Conservation (phyloP, 805 yeast genomes). For the Candida berthetii region DNA sequence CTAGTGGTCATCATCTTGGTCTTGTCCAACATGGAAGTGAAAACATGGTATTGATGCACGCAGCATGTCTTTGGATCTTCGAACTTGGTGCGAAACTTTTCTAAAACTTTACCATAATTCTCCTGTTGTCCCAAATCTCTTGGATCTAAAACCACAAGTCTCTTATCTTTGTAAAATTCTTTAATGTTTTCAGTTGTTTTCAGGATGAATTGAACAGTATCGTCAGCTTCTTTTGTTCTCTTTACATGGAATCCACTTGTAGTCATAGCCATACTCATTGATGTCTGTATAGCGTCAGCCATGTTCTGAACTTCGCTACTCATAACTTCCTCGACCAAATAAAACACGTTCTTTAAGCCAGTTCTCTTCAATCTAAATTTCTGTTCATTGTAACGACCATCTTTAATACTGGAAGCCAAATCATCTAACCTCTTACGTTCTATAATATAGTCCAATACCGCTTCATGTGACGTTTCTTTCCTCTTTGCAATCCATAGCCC, state of each 20-base stretch:
- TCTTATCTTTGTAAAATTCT: slow-evolving; percentile 28
- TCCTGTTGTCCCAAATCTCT: slow-evolving; percentile 40
- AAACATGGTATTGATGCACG: slow-evolving; percentile 44
- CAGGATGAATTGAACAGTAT: slow-evolving; percentile 57
- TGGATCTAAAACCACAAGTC: slow-evolving; percentile 47
- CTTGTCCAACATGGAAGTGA: slow-evolving; percentile 66
- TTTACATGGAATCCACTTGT: slow-evolving; percentile 62
- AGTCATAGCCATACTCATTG: slow-evolving; percentile 65
- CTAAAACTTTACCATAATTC: slow-evolving; percentile 38
- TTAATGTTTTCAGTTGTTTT: slow-evolving; percentile 40
- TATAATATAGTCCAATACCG: slow-evolving; percentile 73
- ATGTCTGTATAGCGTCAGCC: slow-evolving; percentile 67
- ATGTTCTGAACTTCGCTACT: slow-evolving; percentile 36
- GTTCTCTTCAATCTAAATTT: slow-evolving; percentile 68
- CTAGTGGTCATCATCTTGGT: slow-evolving; percentile 62
- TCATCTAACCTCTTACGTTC: slow-evolving; percentile 91
- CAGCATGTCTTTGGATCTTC: slow-evolving; percentile 28
- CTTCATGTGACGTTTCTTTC: slow-evolving; percentile 47
- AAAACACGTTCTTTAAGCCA: slow-evolving; percentile 61
- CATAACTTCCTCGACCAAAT: slow-evolving; percentile 73
- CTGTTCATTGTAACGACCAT: slow-evolving; percentile 87
- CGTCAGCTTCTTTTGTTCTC: slow-evolving; percentile 66
- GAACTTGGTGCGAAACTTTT: slow-evolving; percentile 38
- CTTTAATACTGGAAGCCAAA: slow-evolving; percentile 72
- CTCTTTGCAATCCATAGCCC: slow-evolving; percentile 83